Conservation (phyloP, 768 basidiomycete genomes). For the Boletellus ananas region DNA sequence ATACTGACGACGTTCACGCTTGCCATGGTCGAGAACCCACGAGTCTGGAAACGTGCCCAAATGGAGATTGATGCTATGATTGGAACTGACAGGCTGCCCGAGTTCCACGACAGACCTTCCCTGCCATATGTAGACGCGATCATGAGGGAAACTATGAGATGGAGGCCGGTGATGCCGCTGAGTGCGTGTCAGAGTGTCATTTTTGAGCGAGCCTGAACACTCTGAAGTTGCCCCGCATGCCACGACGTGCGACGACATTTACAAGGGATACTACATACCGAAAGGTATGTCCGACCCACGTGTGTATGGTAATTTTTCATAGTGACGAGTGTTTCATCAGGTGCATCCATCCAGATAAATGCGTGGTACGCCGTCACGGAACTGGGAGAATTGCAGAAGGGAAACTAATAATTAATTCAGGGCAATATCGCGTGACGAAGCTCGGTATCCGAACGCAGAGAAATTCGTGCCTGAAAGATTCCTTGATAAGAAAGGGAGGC, state of each 20-base stretch:
- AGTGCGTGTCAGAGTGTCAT: not conserved
- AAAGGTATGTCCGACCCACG: not conserved
- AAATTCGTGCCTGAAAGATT: no score
- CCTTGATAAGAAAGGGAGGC: no score
- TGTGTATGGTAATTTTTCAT: not conserved
- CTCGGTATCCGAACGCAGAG: no score
- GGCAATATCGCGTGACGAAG: no score
- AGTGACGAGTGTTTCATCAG: not conserved
- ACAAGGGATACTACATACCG: not conserved
- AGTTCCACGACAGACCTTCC: no score
- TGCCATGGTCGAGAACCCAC: not conserved
- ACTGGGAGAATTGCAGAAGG: not conserved
- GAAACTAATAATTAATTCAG: not conserved
- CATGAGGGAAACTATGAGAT: not conserved
- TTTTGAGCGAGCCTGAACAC: no score
- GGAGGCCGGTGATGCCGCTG: not conserved
- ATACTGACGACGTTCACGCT: not conserved
- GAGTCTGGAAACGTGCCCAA: no score
- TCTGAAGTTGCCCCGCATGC: not conserved
- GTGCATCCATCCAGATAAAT: not conserved
- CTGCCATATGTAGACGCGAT: slow-evolving; percentile 1
- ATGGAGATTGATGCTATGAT: not conserved
- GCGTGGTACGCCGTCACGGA: not conserved
- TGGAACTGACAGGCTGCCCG: not conserved
- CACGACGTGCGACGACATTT: no score